Base-by-base conservation (phyloP, 1,284 basidiomycete species). In the Pyrrhoderma noxium region DNA sequence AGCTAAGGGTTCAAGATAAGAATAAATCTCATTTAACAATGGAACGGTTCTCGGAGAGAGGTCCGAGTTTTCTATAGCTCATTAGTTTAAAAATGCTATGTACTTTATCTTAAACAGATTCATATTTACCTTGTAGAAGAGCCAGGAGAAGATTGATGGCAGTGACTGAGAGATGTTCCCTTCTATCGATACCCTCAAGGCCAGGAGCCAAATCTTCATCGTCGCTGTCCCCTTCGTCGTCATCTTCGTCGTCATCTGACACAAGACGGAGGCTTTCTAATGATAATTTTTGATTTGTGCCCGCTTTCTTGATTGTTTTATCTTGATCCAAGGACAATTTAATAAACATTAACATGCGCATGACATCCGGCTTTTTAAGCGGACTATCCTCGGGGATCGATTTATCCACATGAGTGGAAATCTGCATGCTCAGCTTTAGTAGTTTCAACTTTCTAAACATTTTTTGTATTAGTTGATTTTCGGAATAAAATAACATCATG, bases 131-230 rank as follows among this genome's bases (percentile, higher is more conserved):
- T 80, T 94, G 90, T 19, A 94, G 72, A 21, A 90, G 75, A 0
- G 90, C 82, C 2, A 94, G 75, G 9, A 95, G 68, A 1, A 94
- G 66, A 55, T 83, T 85, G 14, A 93, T 66, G 3, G 89, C 80
- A 0, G 90, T 93, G 54, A 80, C 77, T 0, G 76, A 72, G 70
- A 93, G 78, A 55, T 85, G 84, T 41, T 83, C 75, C 56, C 78
- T 73, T 9, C 68, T 64, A n/a, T 61, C 64, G 46, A 70, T 58
- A 8, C 62, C 61, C 41, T 72, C 67, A 13, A 53, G 42, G 19
- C 56, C 47, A 5, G 67, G 66, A 40, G 63, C 71, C 2, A 66
- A 65, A 19, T 70, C 72, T 55, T 85, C 83, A 50, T 83, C 82
- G 52, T 83, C 82, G 57, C 79, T 82, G 57, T 85, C 77, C 8